Conservation (phyloP, 1,139 yeast species). For the Hansenula sp. region DNA sequence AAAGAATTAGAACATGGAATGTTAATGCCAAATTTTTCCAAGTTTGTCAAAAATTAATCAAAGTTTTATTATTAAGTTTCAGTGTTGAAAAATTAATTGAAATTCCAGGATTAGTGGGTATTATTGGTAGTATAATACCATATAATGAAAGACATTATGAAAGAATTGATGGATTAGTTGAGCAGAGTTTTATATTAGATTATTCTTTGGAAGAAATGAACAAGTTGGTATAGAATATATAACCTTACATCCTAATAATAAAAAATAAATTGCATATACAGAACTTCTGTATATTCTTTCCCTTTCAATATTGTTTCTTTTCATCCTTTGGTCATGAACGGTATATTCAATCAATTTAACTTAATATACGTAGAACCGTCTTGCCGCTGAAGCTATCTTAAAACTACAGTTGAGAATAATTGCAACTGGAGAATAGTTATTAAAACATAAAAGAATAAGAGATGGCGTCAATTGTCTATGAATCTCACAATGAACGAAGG, state of each 20-base stretch:
- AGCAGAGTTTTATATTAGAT: constrained; percentile 81
- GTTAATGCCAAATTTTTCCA: constrained; percentile 79
- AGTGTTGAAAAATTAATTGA: constrained; percentile 53
- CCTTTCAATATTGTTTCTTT: too few species aligned
- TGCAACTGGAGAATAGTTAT: too few species aligned
- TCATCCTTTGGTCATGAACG: too few species aligned
- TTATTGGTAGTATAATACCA: constrained; percentile 74
- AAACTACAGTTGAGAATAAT: too few species aligned
- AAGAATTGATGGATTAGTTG: constrained; percentile 74
- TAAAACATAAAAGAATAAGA: too few species aligned
- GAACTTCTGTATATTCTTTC: too few species aligned
- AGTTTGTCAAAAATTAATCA: constrained; percentile 73
- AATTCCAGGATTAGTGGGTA: constrained; percentile 62
- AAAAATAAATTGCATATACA: too few species aligned
- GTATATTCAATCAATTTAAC: too few species aligned
- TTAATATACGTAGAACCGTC: too few species aligned
- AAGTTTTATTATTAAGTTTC: constrained; percentile 56
- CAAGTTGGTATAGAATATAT: constrained; percentile 23
- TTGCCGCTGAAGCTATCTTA: too few species aligned
- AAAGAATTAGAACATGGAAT: constrained; percentile 91
- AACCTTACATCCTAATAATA: not conserved
- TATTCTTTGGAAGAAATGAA: constrained; percentile 81
- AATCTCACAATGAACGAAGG: too few species aligned
- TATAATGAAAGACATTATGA: constrained; percentile 82
- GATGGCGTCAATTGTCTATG: too few species aligned